Base-by-base conservation (phyloP, 1,284 basidiomycete species). In the Testicularia cyperi region DNA sequence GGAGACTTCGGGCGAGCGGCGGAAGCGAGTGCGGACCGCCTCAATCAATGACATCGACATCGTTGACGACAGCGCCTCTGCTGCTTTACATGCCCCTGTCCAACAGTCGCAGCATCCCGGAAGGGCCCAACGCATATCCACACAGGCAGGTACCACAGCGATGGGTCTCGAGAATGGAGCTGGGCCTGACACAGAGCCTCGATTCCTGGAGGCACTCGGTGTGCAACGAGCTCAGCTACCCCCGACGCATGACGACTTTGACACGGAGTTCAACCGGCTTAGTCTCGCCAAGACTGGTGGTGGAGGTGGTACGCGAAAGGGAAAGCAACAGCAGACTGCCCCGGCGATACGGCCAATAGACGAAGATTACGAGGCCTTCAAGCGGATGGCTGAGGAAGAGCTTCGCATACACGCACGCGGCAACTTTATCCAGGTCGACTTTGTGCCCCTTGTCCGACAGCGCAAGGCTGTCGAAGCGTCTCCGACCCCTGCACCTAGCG, bases 351-450 rank as follows among this genome's bases (percentile, higher is more conserved):
- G 20, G 16, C 13, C 21, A 13, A 23, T 53, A 15, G 64, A 66
- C 29, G 58, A 66, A 19, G 58, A 66, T 25, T 66, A 58, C 22
- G 47, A 63, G 30, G 58, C 54, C 7, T 66, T 66, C 48, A 63
- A 63, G 29, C 34, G 37, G 36, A 49, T 66, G 51, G 54, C 64
- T 2, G 64, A 66, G 28, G 58, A 66, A 25, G 58, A 66, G 28
- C 34, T 66, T 19, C 40, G 55, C 16, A 63, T 67, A 13, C 43
- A 61, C 30, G 54, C 61, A 5, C 23, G 63, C 6, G 69, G 69
- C 27, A 72, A 72, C 44, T 72, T 69, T 47, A 61, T 72, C 7
- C 66, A 69, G 42, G 69, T 72, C 6, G 69, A 72, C 38, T 68
- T 69, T 47, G 69, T 72, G 20, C 69, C 69, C 9, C 41, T 72